A percentile compares a stretch with the other conserved stretches of the same genome.
Conservation (phyloP, 1,139 yeast genomes). For the Debaryomyces psychrophilus region DNA sequence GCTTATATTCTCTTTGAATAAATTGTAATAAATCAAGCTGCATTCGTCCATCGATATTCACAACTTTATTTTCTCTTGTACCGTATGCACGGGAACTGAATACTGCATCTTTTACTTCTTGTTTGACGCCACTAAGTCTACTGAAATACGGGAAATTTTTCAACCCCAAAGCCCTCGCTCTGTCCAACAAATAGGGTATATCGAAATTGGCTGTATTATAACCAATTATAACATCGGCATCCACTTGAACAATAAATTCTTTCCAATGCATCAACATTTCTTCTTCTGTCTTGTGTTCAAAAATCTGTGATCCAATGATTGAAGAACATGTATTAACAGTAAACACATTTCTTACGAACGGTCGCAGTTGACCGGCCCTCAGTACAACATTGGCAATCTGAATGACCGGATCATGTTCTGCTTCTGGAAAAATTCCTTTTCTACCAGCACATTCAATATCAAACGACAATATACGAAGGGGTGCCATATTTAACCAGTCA, state of each 20-base stretch:
- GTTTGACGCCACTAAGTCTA: slow-evolving; percentile 65
- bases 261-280: slow-evolving; percentile 87
- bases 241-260: slow-evolving; percentile 78
- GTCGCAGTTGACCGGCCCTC: slow-evolving; percentile 74
- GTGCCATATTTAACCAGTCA: slow-evolving; percentile 92
- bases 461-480: slow-evolving; percentile 87
- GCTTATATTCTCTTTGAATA: slow-evolving; percentile 90
- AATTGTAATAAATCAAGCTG: slow-evolving; percentile 93
- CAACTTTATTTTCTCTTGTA: slow-evolving; percentile 87
- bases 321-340: slow-evolving; percentile 91
- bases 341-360: slow-evolving; percentile 92
- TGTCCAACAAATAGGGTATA: slow-evolving; percentile 85
- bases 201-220: slow-evolving; percentile 95
- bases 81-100: slow-evolving; percentile 97
- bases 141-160: slow-evolving; percentile 85
- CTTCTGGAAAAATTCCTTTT: slow-evolving; percentile 94
- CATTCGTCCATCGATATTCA: slow-evolving; percentile 93
- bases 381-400: slow-evolving; percentile 96
- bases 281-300: slow-evolving; percentile 71
- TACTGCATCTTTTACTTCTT: slow-evolving; percentile 77
- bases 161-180: slow-evolving; percentile 76
- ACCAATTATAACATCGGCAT: slow-evolving; percentile 97
- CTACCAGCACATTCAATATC: slow-evolving; percentile 99
- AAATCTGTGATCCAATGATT: slow-evolving; percentile 90
- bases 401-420: slow-evolving; percentile 90